A percentile compares a stretch with the other conserved stretches of the same genome.
These are phyloP conservation scores for Protomyces inundatus DNA, from an alignment of 1,139 yeast species.

Conservation along the genomic window DNA sequence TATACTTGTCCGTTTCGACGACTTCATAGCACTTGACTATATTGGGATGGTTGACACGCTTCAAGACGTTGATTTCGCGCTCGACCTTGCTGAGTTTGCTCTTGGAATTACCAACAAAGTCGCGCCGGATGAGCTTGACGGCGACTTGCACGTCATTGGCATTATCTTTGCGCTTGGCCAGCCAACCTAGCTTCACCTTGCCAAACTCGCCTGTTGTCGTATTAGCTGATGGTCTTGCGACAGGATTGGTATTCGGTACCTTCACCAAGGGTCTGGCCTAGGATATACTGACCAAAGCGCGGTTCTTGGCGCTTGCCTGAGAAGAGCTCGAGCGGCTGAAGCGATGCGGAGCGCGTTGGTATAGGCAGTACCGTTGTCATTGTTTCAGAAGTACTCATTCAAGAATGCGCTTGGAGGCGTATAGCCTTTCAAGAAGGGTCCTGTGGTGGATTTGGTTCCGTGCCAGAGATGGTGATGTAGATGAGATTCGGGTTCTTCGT, in stretches of 20 bases:
- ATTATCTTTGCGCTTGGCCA: constrained; percentile 4
- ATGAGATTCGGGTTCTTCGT: too few species aligned
- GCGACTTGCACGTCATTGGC: constrained; percentile 59
- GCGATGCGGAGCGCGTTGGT: neutral
- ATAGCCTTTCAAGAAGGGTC: too few species aligned
- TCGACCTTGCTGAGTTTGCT: constrained; percentile 76
- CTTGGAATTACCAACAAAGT: constrained; percentile 58
- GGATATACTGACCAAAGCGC: constrained; percentile 66
- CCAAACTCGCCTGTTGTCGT: constrained; percentile 61
- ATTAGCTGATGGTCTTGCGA: neutral
- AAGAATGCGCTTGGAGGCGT: too few species aligned
- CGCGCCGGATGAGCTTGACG: constrained; percentile 82
- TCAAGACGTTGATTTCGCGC: constrained; percentile 86
- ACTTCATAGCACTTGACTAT: constrained; percentile 89
- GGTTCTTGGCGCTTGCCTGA: neutral
- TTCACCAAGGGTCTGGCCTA: constrained; percentile 94
- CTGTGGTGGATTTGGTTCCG: too few species aligned
- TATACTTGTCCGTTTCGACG: constrained; percentile 86
- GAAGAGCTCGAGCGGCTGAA: neutral
- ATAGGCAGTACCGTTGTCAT: neutral
- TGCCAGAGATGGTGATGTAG: too few species aligned
- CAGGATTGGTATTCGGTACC: constrained; percentile 44
- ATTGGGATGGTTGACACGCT: constrained; percentile 77
- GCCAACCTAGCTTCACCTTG: constrained; percentile 94
- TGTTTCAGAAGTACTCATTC: neutral